phyloP scores from a whole-genome alignment of 495 filamentous ascomycete genomes.

The Aspergillus biplanus region DNA sequence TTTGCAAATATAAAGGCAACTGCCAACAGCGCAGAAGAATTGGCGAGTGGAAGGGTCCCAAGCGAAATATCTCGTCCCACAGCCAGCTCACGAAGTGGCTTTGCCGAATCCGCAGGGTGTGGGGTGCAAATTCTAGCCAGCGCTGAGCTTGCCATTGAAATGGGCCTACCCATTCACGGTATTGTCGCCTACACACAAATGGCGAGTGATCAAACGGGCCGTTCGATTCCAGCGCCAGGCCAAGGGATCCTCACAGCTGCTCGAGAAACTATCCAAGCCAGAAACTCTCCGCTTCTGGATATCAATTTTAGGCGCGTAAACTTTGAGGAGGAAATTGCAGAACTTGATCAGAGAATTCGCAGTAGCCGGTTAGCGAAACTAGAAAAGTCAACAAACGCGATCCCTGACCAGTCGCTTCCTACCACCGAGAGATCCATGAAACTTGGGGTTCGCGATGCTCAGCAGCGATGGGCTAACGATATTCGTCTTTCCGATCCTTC shows the following conservation, averaged over 20 bases:
- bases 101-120: slow-evolving; percentile 98
- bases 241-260: slow-evolving; percentile 96
- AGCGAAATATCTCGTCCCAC: slow-evolving; percentile 97
- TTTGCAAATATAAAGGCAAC: slow-evolving; percentile 99
- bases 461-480: slow-evolving; percentile 87
- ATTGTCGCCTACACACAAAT: slow-evolving; percentile 91
- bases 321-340: slow-evolving; percentile 78
- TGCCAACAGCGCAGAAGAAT: slow-evolving; percentile 91
- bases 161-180: slow-evolving; percentile 98
- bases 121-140: slow-evolving; percentile 98
- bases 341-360: not conserved
- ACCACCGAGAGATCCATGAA: not conserved
- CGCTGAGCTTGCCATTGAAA: slow-evolving; percentile 89
- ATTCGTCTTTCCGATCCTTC: slow-evolving; percentile 93
- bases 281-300: slow-evolving; percentile 87
- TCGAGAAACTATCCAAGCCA: slow-evolving; percentile 69
- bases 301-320: slow-evolving; percentile 90
- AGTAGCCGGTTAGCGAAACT: not conserved
- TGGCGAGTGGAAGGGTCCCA: slow-evolving; percentile 89
- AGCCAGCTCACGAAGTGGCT: slow-evolving; percentile 92
- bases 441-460: slow-evolving; percentile 71
- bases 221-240: slow-evolving; percentile 93
- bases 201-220: slow-evolving; percentile 97
- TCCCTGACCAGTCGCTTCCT: not conserved
- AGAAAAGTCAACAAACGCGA: not conserved